phyloP scores from a whole-genome alignment of 2,329 filamentous ascomycete genomes.

The Fusarium gaditjirri region DNA sequence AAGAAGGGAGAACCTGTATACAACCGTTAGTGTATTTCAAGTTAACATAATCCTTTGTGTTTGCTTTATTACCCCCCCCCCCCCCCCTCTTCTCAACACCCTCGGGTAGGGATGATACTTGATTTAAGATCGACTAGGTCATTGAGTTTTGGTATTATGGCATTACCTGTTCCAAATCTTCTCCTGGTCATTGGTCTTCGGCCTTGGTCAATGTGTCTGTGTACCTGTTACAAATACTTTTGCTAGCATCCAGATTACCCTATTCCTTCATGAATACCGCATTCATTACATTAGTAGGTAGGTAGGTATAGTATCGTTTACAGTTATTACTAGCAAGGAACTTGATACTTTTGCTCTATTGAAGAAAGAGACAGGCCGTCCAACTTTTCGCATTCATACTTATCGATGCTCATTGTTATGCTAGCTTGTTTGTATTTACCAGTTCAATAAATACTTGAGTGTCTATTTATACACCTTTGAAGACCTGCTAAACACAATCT shows the following conservation, averaged over 20 bases:
- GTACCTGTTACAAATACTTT: neutral
- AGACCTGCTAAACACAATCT: neutral
- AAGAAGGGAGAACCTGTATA: neutral
- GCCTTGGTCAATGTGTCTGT: neutral
- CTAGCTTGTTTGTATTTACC: neutral
- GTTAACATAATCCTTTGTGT: neutral
- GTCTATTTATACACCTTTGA: neutral
- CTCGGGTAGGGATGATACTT: neutral
- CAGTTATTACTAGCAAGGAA: too few species aligned
- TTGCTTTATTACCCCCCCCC: neutral
- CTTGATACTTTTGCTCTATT: neutral
- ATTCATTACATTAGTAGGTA: neutral
- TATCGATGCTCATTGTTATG: neutral
- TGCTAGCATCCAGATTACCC: neutral
- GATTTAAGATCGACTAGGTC: neutral
- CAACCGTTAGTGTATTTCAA: neutral
- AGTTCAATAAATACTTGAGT: neutral
- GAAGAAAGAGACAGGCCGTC: neutral
- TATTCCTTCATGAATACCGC: neutral
- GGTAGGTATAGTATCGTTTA: neutral
- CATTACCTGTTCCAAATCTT: neutral
- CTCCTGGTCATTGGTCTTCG: neutral
- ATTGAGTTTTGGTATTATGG: neutral
- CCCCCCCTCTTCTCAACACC: too few species aligned
- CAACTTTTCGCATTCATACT: neutral